Conservation (phyloP, 169 alveolate genomes). For the Plasmodium sp. region DNA sequence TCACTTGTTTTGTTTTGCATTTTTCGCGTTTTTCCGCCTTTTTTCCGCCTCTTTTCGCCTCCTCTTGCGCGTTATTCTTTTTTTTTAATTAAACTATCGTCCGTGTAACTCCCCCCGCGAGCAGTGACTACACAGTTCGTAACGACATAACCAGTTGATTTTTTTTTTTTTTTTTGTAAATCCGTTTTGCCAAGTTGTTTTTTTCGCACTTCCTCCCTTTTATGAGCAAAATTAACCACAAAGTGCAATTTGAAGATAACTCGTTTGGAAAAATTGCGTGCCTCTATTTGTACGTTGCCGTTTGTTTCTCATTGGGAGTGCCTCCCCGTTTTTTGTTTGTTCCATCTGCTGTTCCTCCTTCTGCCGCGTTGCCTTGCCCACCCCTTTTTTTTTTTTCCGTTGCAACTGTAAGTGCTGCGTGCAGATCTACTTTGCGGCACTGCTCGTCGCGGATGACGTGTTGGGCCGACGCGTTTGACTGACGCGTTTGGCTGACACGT, state of each 20-base stretch:
- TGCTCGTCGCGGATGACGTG: not conserved
- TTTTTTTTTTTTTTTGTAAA: too few species aligned
- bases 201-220: not conserved
- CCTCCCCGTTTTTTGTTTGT: not conserved
- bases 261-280: not conserved
- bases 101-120: not conserved
- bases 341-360: not conserved
- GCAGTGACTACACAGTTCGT: not conserved
- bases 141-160: not conserved
- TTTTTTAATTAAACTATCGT: not conserved
- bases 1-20: not conserved
- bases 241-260: not conserved
- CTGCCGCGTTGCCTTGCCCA: not conserved
- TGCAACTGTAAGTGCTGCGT: not conserved
- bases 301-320: not conserved
- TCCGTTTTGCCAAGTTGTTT: not conserved
- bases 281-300: not conserved
- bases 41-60: too few species aligned
- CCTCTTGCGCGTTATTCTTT: not conserved
- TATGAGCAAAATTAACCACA: not conserved
- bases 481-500: not conserved
- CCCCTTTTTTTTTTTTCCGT: not conserved
- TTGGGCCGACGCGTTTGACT: not conserved
- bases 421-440: not conserved
- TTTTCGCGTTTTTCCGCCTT: not conserved